phyloP scores from a whole-genome alignment of 768 basidiomycete species.

The Auricularia heimuer region DNA sequence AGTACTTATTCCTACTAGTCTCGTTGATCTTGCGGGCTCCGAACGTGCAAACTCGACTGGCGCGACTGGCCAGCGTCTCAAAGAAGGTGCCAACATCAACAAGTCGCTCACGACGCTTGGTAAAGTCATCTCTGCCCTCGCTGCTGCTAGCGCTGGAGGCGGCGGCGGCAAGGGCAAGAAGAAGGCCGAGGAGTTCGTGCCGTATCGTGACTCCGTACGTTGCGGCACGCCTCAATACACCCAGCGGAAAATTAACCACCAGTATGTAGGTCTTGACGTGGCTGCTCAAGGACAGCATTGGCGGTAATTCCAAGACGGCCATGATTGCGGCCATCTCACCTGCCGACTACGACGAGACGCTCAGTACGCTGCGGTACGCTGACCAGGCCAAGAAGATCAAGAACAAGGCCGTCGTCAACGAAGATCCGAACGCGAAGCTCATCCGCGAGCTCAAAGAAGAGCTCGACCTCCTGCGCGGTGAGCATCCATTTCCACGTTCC shows the following conservation, averaged over 20 bases:
- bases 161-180: constrained; percentile 61
- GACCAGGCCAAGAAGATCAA: constrained; percentile 99
- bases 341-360: constrained; percentile 97
- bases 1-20: constrained; percentile 29
- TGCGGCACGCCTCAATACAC: too few relatives aligned
- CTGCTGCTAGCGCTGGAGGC: constrained; percentile 52
- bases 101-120: constrained; percentile 96
- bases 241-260: constrained; percentile 1
- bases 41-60: constrained; percentile 97
- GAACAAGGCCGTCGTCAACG: constrained; percentile 98
- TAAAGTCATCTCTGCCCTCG: constrained; percentile 91
- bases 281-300: constrained; percentile 95
- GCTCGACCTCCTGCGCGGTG: constrained; percentile 81
- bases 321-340: constrained; percentile 99
- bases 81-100: constrained; percentile 98
- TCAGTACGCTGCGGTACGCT: constrained; percentile 94
- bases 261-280: constrained; percentile 78
- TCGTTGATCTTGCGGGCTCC: constrained; percentile 94
- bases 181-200: constrained; percentile 86
- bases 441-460: constrained; percentile 99
- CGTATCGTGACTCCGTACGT: constrained; percentile 91
- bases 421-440: constrained; percentile 98
- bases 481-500: constrained; percentile 16
- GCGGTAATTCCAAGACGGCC: constrained; percentile 95
- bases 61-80: constrained; percentile 89